Evolutionary conservation across 2,329 filamentous ascomycete genomes (phyloP), one percentile per base, ranked within the genome.

Genomic region (Sarocladium brachiariae): DNA sequence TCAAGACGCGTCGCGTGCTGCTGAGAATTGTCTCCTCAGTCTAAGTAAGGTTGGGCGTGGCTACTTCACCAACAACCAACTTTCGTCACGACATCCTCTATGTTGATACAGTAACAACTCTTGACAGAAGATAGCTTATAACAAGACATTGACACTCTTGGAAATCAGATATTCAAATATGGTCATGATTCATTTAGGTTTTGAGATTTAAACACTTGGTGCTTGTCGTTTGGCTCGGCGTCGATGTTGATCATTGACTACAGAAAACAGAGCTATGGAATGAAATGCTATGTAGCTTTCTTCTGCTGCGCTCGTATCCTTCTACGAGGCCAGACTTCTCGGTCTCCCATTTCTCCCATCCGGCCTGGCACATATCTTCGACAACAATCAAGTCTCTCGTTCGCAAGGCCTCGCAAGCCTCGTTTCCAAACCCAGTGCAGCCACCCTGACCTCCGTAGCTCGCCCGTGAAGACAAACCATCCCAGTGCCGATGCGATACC

Each of bases 321-420:
- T 30, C 3, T 14, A 37, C 19, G n/a, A 27, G 16, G 5, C 18
- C 33, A 23, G 16, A 27, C 19, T 25, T 35, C n/a, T 49, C 19
- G 24, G 74, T 72, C 66, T 92, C 84, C 89, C 91, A 97, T 64
- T 87, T 85, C 69, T 91, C 88, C 92, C 92, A 99, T 2, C 93
- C 93, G 37, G 90, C 86, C 70, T 96, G 89, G 30, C 85, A 85
- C 58, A 96, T 69, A 67, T 97, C 92, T 69, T 97, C 92, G 64
- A 86, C 85, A 6, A 95, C 76, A 11, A 95, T 82, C 55, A 99
- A 70, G 67, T 99, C 93, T 53, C 93, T 77, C 45, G 95, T 72
- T 53, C 92, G 77, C 45, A 93, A 70, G 56, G 82, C 76, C 79
- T 78, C 2, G 81, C 78, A 3, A 86, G 58, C 24, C 80, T 77